Conservation (phyloP, 75 land plant species). For the Adiantum capillusveneris region DNA sequence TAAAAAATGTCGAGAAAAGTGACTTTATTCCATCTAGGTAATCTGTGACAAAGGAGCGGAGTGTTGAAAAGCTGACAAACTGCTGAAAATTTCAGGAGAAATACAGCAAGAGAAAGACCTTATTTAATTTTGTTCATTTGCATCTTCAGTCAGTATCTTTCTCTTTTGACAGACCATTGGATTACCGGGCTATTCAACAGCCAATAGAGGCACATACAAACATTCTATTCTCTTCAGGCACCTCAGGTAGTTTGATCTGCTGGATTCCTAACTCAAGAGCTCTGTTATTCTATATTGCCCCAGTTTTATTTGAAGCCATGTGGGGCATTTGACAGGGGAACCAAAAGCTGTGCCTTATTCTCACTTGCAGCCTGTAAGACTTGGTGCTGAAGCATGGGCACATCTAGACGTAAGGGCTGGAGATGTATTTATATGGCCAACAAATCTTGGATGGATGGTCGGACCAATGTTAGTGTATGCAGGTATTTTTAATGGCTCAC, state of each 20-base stretch:
- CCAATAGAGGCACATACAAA: conserved; percentile 49
- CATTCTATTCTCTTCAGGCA: conserved; percentile 92
- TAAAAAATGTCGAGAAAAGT: no score
- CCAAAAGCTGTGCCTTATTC: conserved; percentile 99
- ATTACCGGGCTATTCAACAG: conserved; percentile 50
- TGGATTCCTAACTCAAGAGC: no score
- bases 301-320: no score
- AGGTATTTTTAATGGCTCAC: conserved; percentile 59
- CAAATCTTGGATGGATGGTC: conserved; percentile 96
- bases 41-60: no score
- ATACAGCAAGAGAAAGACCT: no score
- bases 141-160: no score
- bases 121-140: no score
- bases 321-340: conserved; percentile 42
- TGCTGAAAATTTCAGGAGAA: no score
- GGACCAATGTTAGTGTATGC: conserved; percentile 62
- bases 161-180: conserved; percentile 37
- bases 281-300: no score
- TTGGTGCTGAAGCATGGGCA: conserved; percentile 78
- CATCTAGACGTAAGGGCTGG: conserved; percentile 61
- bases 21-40: no score
- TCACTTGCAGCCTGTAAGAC: conserved; percentile 67
- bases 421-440: conserved; percentile 79
- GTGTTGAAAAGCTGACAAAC: no score
- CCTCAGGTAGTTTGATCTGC: conserved; percentile 69